Evolutionary conservation across 208 protist species (phyloP), one percentile per base, ranked within the genome.

Genomic region (Crithidia expoeki): DNA sequence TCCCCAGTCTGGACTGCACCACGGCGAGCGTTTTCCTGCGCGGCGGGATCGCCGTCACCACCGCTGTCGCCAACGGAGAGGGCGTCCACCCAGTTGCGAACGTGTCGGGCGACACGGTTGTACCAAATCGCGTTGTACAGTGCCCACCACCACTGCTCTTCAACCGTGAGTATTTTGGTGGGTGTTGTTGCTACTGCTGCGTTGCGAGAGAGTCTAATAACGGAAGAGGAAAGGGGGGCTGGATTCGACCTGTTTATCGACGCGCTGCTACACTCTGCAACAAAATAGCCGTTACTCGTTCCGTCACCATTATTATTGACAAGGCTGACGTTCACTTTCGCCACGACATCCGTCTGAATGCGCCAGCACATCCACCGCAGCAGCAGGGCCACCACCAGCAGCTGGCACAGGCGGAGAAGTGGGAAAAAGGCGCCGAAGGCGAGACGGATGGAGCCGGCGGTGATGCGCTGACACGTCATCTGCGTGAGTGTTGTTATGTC

Each of bases 351-450:
- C 9, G 21, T 30, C 32, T 72, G 36, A 9, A 30, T 53, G 21
- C 62, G 32, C 64, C 64, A 72, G 38, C 64, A 71, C 49, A 71
- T 6, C 72, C 72, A 77, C 46, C 72, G 25, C 60, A 74, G 52
- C 46, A 74, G 44, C 58, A 77, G 32, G 21, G 64, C 72, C 0
- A 68, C 72, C 9, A 72, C 0, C 5, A 77, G 64, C 36, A 77
- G 57, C 38, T 72, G 63, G 2, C 19, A 19, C 12, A 72, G 4
- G 3, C 72, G 72, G 11, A 72, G 2, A 12, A 77, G 14, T 19
- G 63, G 72, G 12, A 56, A 72, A 57, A 72, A 47, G 44, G 36
- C 57, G n/a, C 64, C 72, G 4, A 77, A 17, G 4, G 36, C 64
- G 23, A 67, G 30, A 28, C 23, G 25, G 32, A 77, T 67, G 12